Percentiles rank a stretch among this genome's conserved stretches.
These are phyloP conservation scores for Apiospora pterosperma DNA, from an alignment of 2,329 filamentous ascomycete species.

Conservation along the genomic window DNA sequence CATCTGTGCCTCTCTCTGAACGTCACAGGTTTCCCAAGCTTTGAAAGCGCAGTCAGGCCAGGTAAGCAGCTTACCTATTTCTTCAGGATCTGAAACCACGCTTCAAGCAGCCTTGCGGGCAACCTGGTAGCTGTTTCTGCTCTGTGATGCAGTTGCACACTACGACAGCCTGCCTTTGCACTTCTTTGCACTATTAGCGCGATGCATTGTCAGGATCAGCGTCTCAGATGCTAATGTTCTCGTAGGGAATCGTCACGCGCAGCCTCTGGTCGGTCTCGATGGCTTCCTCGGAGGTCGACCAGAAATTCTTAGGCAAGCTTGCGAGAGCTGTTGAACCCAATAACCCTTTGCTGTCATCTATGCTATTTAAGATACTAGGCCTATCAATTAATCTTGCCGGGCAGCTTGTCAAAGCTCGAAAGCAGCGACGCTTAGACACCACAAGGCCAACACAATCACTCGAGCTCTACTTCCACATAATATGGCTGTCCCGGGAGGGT, in stretches of 20 bases:
- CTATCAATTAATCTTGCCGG: conserved; percentile 84
- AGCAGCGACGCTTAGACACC: conserved; percentile 76
- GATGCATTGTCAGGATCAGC: neutral
- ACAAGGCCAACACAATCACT: conserved; percentile 76
- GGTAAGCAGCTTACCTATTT: neutral
- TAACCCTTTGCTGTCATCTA: conserved; percentile 75
- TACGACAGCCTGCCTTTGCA: neutral
- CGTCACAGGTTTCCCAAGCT: neutral
- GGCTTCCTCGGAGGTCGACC: conserved; percentile 96
- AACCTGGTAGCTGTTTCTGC: neutral
- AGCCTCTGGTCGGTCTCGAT: conserved; percentile 45
- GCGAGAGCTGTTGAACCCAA: conserved; percentile 75
- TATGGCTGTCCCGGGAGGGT: conserved; percentile 93
- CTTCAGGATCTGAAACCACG: neutral
- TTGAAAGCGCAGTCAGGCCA: neutral
- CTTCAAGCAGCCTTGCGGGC: neutral
- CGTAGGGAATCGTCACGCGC: neutral
- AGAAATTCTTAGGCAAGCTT: conserved; percentile 91
- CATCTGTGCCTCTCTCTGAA: neutral
- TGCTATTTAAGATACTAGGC: conserved; percentile 87
- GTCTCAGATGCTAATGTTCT: neutral
- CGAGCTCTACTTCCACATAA: conserved; percentile 80
- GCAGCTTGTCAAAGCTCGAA: conserved; percentile 78
- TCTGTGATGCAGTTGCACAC: neutral
- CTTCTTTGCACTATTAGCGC: neutral